These are phyloP conservation scores for Citeromyces nyonsensis DNA, from an alignment of 805 yeast genomes.

Conservation along the genomic window DNA sequence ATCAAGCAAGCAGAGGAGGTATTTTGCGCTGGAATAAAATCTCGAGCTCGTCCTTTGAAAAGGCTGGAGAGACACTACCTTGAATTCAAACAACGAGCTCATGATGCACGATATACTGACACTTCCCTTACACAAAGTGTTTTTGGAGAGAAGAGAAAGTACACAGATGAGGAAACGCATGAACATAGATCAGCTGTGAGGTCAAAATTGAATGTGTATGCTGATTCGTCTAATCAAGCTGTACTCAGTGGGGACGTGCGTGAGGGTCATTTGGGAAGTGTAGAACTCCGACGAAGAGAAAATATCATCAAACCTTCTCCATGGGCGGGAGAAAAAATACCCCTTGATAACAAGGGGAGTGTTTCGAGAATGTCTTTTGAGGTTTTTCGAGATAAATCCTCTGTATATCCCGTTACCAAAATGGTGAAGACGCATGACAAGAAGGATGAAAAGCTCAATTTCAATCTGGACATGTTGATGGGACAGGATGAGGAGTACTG, in stretches of 20 bases:
- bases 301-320: no score
- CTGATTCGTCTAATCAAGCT: neutral
- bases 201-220: neutral
- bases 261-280: slow-evolving; percentile 33
- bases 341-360: neutral
- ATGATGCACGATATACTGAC: slow-evolving; percentile 9
- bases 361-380: neutral
- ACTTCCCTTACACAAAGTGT: neutral
- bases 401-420: slow-evolving; percentile 27
- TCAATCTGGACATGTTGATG: slow-evolving; percentile 45
- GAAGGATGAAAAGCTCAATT: slow-evolving; percentile 38
- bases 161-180: slow-evolving; percentile 7
- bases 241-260: slow-evolving; percentile 10
- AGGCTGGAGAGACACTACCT: slow-evolving; percentile 25
- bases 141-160: slow-evolving; percentile 3
- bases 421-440: slow-evolving; percentile 40
- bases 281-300: slow-evolving; percentile 29
- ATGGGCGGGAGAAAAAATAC: no score
- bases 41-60: slow-evolving; percentile 48
- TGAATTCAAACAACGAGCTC: slow-evolving; percentile 23
- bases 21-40: slow-evolving; percentile 38
- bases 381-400: slow-evolving; percentile 21
- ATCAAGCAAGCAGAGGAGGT: slow-evolving; percentile 41
- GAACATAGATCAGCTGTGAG: slow-evolving; percentile 6
- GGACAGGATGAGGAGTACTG: slow-evolving; percentile 27